phyloP scores from a whole-genome alignment of 2,329 filamentous ascomycete species.

The Botryotinia convoluta region DNA sequence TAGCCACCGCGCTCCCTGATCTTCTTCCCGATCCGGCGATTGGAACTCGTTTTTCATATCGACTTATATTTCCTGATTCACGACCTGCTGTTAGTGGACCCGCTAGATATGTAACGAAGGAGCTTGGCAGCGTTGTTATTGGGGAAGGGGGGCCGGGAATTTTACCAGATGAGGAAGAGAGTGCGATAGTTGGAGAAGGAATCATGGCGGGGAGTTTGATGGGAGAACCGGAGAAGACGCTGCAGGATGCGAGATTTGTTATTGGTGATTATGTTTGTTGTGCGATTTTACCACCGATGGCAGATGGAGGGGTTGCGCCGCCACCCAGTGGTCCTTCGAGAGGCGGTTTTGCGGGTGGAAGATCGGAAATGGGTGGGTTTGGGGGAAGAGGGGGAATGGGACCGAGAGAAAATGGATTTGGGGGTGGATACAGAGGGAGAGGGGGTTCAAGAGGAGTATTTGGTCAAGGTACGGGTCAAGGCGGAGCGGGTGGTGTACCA shows the following conservation, averaged over 20 bases:
- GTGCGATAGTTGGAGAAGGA: conserved; percentile 35
- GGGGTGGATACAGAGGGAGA: conserved; percentile 38
- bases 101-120: conserved; percentile 70
- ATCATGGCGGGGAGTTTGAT: conserved; percentile 43
- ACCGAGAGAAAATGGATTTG: conserved; percentile 40
- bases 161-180: conserved; percentile 41
- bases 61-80: conserved; percentile 76
- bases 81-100: conserved; percentile 37
- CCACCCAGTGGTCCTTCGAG: conserved; percentile 46
- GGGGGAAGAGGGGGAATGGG: conserved; percentile 41
- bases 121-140: conserved; percentile 79
- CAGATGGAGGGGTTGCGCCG: conserved; percentile 71
- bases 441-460: conserved; percentile 42
- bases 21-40: conserved; percentile 71
- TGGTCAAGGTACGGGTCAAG: conserved; percentile 44
- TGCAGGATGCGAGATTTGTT: conserved; percentile 76
- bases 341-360: conserved; percentile 39
- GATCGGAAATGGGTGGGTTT: conserved; percentile 41
- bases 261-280: conserved; percentile 87
- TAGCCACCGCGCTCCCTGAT: conserved; percentile 65
- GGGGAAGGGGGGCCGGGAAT: conserved; percentile 53
- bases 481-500: conserved; percentile 36
- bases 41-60: conserved; percentile 83
- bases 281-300: conserved; percentile 71
- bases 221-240: conserved; percentile 67